A percentile compares a stretch with the other conserved stretches of the same genome.
Conservation (phyloP, 345 rosid species). For the Corchorus capsularis region DNA sequence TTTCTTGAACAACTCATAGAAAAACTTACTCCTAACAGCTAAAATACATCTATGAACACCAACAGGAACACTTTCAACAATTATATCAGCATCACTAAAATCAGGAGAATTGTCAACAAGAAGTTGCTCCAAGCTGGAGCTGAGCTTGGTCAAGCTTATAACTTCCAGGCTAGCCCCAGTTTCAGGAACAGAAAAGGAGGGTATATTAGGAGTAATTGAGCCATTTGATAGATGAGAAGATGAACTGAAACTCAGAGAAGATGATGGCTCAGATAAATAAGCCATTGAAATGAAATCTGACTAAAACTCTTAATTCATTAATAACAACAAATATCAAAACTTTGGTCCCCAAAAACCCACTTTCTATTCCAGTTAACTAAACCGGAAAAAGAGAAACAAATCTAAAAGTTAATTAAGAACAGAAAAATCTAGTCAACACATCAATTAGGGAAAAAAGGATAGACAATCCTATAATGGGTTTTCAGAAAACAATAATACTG, state of each 20-base stretch:
- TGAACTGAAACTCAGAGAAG: slow-evolving; percentile 77
- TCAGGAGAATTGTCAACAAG: slow-evolving; percentile 47
- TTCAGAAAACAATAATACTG: not conserved
- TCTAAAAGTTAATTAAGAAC: not conserved
- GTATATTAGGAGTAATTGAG: slow-evolving; percentile 38
- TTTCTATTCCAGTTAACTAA: not conserved
- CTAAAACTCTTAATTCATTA: not conserved
- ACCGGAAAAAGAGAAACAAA: not conserved
- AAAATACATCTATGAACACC: slow-evolving; percentile 83
- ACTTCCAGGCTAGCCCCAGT: slow-evolving; percentile 54
- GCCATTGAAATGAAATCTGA: slow-evolving; percentile 45
- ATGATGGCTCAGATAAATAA: slow-evolving; percentile 66
- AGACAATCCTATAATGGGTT: not conserved
- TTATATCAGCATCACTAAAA: slow-evolving; percentile 83
- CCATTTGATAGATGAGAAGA: slow-evolving; percentile 58
- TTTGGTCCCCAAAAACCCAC: not conserved
- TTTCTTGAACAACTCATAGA: slow-evolving; percentile 61
- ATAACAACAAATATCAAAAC: slow-evolving; percentile 13
- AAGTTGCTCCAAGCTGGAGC: slow-evolving; percentile 76
- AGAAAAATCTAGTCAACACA: not conserved
- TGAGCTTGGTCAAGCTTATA: slow-evolving; percentile 71
- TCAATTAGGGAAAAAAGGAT: no score
- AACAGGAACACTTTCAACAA: slow-evolving; percentile 56
- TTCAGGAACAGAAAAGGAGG: slow-evolving; percentile 36
- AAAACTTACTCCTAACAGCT: slow-evolving; percentile 85